These are phyloP conservation scores for Auricularia heimuer DNA, from an alignment of 768 basidiomycete genomes.

Conservation along the genomic window DNA sequence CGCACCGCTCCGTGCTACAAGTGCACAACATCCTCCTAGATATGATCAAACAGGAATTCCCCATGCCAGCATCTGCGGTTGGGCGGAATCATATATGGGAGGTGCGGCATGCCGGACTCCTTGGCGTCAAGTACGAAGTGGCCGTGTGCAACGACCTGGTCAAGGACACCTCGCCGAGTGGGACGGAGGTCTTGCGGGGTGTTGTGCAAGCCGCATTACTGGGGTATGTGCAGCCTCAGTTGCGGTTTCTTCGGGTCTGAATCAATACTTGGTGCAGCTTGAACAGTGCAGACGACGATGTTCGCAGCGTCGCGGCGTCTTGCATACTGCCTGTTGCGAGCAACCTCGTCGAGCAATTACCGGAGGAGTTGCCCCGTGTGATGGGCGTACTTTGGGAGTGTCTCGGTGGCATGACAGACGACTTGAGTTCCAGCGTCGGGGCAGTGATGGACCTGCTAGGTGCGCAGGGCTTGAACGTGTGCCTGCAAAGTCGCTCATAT, in stretches of 20 bases:
- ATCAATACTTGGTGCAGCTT: slow-evolving; percentile 40
- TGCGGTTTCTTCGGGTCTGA: slow-evolving; percentile 2
- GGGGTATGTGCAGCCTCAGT: slow-evolving; percentile 42
- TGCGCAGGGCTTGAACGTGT: slow-evolving; percentile 21
- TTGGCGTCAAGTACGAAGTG: slow-evolving; percentile 97
- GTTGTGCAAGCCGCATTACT: slow-evolving; percentile 87
- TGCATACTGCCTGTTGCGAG: slow-evolving; percentile 83
- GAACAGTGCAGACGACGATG: slow-evolving; percentile 88
- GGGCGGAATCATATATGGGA: slow-evolving; percentile 72
- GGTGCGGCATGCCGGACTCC: slow-evolving; percentile 91
- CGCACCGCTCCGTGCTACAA: slow-evolving; percentile 62
- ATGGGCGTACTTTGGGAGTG: slow-evolving; percentile 86
- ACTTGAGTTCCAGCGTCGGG: slow-evolving; percentile 91
- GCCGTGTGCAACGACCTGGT: slow-evolving; percentile 86
- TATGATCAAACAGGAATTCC: slow-evolving; percentile 89
- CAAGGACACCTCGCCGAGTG: slow-evolving; percentile 29
- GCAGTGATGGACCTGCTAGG: slow-evolving; percentile 97
- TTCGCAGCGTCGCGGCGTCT: slow-evolving; percentile 87
- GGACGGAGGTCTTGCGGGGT: slow-evolving; percentile 54
- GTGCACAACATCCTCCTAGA: slow-evolving; percentile 77
- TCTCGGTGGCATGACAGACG: slow-evolving; percentile 88
- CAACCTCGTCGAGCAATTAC: slow-evolving; percentile 66
- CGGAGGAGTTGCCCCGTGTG: slow-evolving; percentile 60
- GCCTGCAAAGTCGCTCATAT: slow-evolving; percentile 1
- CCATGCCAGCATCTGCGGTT: slow-evolving; percentile 25